Conservation (phyloP, 441 rosid genomes). For the Adansonia gregorii region DNA sequence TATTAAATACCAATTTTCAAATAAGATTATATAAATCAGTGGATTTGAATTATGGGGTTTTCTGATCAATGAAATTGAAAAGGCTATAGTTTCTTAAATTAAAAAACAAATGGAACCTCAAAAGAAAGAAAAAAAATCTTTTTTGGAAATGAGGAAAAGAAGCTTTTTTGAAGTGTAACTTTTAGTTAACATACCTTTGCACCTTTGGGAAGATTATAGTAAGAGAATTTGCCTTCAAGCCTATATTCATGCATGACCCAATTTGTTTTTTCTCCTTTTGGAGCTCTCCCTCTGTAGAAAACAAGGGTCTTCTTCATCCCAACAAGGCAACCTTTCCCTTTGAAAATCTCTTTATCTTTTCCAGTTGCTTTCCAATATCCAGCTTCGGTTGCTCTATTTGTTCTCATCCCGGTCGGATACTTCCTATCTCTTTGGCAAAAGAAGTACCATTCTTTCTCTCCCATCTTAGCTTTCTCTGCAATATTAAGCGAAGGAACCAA, state of each 20-base stretch:
- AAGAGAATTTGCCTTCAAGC: slow-evolving; percentile 86
- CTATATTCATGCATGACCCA: slow-evolving; percentile 99
- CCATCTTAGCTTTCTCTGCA: slow-evolving; percentile 93
- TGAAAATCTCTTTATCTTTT: slow-evolving; percentile 80
- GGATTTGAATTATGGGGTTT: too few relatives aligned
- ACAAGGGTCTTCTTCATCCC: slow-evolving; percentile 99
- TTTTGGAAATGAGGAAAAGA: not conserved
- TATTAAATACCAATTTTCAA: too few relatives aligned
- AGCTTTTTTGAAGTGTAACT: not conserved
- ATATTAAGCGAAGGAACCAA: slow-evolving; percentile 11
- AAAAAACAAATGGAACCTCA: too few relatives aligned
- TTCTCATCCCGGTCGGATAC: slow-evolving; percentile 96
- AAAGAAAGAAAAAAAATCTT: not conserved
- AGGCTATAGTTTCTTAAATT: not conserved
- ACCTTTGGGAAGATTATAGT: slow-evolving; percentile 64
- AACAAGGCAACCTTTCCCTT: slow-evolving; percentile 57
- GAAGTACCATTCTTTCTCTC: slow-evolving; percentile 94
- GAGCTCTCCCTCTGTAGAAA: slow-evolving; percentile 93
- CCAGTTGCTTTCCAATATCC: slow-evolving; percentile 99
- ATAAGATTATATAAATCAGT: too few relatives aligned
- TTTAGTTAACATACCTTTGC: slow-evolving; percentile 53
- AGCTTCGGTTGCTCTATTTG: slow-evolving; percentile 86
- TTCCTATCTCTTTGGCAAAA: slow-evolving; percentile 87
- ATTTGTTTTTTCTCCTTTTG: slow-evolving; percentile 88
- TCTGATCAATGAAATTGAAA: not conserved